Evolutionary conservation across 1,139 yeast species (phyloP).

Genomic region (Taphrina betulina): DNA sequence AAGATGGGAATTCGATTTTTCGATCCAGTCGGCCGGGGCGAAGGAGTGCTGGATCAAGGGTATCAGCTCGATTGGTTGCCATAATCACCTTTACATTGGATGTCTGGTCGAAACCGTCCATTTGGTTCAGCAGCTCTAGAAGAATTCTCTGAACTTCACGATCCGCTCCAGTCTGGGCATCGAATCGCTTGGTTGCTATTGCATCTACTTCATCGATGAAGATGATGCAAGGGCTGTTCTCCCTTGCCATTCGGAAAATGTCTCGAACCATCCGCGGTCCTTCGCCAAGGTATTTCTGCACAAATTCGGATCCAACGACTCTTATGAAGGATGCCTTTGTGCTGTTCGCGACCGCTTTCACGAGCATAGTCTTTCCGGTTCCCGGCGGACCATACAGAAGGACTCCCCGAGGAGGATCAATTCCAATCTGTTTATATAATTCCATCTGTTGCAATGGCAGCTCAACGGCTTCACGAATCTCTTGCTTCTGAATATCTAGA

Average conservation of each 20-base stretch:
- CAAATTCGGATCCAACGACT: constrained; percentile 96
- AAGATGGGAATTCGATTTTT: constrained; percentile 93
- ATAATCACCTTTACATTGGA: constrained; percentile 95
- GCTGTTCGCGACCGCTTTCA: constrained; percentile 96
- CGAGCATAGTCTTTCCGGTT: constrained; percentile 98
- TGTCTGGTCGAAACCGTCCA: constrained; percentile 98
- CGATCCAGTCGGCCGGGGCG: constrained; percentile 98
- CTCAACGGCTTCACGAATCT: constrained; percentile 97
- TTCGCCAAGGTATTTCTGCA: constrained; percentile 96
- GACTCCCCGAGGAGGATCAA: constrained; percentile 98
- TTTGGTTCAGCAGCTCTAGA: constrained; percentile 92
- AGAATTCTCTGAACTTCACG: constrained; percentile 98
- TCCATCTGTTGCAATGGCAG: constrained; percentile 95
- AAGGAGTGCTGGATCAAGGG: constrained; percentile 93
- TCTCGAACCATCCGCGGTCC: constrained; percentile 99
- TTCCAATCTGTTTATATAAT: constrained; percentile 94
- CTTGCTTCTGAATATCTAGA: constrained; percentile 97
- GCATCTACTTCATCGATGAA: constrained; percentile 99
- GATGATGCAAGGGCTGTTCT: constrained; percentile 92
- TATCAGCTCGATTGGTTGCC: constrained; percentile 99
- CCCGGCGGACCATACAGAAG: constrained; percentile 98
- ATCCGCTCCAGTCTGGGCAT: constrained; percentile 99
- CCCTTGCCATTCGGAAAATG: constrained; percentile 94
- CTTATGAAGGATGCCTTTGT: constrained; percentile 95
- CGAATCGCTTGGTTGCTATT: constrained; percentile 97